These are phyloP conservation scores for Barnettozyma sucrosica DNA, from an alignment of 805 yeast species.

Conservation along the genomic window DNA sequence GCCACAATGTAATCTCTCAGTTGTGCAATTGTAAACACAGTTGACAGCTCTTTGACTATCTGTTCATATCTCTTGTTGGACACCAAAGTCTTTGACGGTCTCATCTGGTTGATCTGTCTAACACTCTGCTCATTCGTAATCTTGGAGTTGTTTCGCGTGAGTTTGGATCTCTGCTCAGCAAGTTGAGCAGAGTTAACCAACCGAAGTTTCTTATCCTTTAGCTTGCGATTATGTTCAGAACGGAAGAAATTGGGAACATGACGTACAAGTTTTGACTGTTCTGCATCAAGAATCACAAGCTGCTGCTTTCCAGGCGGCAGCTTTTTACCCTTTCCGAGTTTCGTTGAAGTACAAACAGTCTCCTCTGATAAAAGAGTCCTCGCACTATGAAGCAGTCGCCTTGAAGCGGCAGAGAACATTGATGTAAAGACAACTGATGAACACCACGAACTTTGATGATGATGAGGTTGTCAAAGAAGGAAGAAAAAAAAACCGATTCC, in stretches of 20 bases:
- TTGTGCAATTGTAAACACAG: slow-evolving; percentile 15
- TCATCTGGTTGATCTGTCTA: slow-evolving; percentile 9
- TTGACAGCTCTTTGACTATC: slow-evolving; percentile 10
- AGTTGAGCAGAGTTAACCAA: background rate
- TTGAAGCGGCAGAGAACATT: background rate
- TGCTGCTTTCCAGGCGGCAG: slow-evolving; percentile 20
- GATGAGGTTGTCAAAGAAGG: background rate
- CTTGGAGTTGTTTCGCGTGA: slow-evolving; percentile 5
- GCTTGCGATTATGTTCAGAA: background rate
- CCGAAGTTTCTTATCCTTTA: background rate
- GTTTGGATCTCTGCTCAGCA: slow-evolving; percentile 7
- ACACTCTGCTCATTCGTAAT: slow-evolving; percentile 8
- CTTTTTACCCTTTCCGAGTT: slow-evolving; percentile 23
- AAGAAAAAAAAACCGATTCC: background rate
- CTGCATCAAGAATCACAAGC: slow-evolving; percentile 20
- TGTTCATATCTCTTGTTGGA: slow-evolving; percentile 19
- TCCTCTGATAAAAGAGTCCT: background rate
- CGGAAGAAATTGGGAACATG: slow-evolving; percentile 7
- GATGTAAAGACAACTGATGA: background rate
- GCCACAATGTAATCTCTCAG: slow-evolving; percentile 11
- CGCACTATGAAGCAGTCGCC: slow-evolving; percentile 1
- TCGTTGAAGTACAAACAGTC: background rate
- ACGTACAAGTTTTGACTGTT: slow-evolving; percentile 16
- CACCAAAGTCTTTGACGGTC: slow-evolving; percentile 13
- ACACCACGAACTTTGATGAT: background rate